Percentiles rank a stretch among this genome's conserved stretches.
phyloP scores from a whole-genome alignment of 179 eudicot genomes.

The Actinidia arguta region DNA sequence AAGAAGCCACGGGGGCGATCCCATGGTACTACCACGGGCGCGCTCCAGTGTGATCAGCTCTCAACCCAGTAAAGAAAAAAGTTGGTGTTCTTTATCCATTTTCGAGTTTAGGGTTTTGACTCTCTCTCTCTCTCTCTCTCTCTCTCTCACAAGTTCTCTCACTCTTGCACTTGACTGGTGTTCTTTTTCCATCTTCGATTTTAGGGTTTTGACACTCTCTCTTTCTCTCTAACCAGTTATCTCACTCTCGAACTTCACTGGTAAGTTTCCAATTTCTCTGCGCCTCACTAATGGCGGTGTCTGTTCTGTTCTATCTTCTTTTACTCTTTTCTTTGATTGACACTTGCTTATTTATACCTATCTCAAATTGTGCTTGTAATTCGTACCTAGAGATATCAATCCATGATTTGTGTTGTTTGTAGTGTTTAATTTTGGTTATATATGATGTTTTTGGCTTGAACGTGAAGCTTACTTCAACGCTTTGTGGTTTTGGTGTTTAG shows the following conservation, averaged over 20 bases:
- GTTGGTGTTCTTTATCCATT: constrained; percentile 15
- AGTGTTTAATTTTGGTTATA: background rate
- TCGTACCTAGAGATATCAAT: background rate
- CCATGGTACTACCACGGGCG: too few relatives aligned
- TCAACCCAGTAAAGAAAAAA: background rate
- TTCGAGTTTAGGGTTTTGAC: constrained; percentile 40
- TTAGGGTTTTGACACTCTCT: constrained; percentile 38
- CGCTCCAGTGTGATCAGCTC: too few relatives aligned
- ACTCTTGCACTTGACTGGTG: background rate
- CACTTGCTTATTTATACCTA: background rate
- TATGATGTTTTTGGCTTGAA: background rate
- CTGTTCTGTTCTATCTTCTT: background rate
- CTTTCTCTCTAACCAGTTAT: background rate
- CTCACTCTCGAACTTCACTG: background rate
- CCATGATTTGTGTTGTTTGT: background rate
- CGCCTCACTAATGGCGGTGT: background rate
- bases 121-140: constrained; percentile 13
- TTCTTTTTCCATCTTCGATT: constrained; percentile 24
- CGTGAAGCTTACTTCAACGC: constrained; percentile 2
- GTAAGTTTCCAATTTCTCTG: constrained; percentile 13
- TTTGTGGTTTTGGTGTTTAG: constrained; percentile 9
- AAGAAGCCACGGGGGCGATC: too few relatives aligned
- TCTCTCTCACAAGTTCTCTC: background rate
- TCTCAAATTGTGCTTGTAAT: background rate
- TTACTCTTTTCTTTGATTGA: background rate